Evolutionary conservation across 768 basidiomycete species (phyloP).

Genomic region (Trametes elegans): DNA sequence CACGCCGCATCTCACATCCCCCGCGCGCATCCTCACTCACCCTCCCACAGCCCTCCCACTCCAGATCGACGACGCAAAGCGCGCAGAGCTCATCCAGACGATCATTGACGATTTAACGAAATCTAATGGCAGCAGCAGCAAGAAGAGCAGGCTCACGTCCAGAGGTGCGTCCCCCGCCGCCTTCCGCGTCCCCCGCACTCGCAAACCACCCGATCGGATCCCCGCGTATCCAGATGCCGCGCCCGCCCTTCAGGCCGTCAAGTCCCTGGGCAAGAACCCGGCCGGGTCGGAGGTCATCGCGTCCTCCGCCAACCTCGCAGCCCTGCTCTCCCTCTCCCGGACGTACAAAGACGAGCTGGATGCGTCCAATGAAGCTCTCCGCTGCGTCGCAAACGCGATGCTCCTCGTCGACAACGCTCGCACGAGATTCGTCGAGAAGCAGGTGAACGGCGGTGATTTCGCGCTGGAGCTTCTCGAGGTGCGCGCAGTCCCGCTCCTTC

Average conservation of each 20-base stretch:
- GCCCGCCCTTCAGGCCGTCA: constrained; percentile 66
- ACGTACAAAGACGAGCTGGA: constrained; percentile 57
- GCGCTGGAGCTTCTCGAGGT: constrained; percentile 62
- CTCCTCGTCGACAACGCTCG: constrained; percentile 67
- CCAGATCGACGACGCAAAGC: constrained; percentile 45
- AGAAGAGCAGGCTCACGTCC: constrained; percentile 47
- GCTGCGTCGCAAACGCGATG: constrained; percentile 78
- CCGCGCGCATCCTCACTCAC: constrained; percentile 1
- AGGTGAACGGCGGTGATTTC: constrained; percentile 62
- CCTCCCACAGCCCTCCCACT: constrained; percentile 43
- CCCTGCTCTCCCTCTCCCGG: constrained; percentile 50
- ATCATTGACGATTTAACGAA: constrained; percentile 26
- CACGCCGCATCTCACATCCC: constrained; percentile 27
- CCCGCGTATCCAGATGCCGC: constrained; percentile 55
- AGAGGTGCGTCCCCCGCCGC: constrained; percentile 47
- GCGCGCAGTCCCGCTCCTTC: constrained; percentile 17
- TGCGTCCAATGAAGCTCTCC: constrained; percentile 65
- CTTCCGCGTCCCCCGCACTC: background rate
- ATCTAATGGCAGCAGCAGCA: constrained; percentile 32
- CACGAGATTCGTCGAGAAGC: constrained; percentile 49
- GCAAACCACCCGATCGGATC: background rate
- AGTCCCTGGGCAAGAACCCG: constrained; percentile 70
- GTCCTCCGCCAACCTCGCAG: constrained; percentile 50
- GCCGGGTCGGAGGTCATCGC: constrained; percentile 65
- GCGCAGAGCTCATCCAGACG: constrained; percentile 51